Evolutionary conservation across 352 stramenopile genomes (phyloP).

Genomic region (Pythium plurisporium): DNA sequence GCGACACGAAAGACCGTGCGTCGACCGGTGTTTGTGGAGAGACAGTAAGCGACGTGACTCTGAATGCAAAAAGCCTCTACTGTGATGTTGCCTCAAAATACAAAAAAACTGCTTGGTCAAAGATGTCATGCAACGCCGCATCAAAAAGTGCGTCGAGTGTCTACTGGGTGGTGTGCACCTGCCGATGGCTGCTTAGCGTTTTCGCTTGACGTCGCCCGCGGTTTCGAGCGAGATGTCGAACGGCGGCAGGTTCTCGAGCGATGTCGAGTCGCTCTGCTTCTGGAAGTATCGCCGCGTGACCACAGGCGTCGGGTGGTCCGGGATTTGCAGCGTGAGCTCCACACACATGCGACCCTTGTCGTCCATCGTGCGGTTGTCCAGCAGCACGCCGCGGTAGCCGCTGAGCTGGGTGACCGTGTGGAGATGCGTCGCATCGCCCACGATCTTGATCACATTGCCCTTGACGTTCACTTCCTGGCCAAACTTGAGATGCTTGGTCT

Average conservation of each 20-base stretch:
- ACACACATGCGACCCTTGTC: slow-evolving; percentile 78
- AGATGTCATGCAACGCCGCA: background rate
- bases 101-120: background rate
- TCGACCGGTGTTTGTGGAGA: background rate
- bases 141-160: too few relatives aligned
- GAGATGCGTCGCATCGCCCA: slow-evolving; percentile 64
- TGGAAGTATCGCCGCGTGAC: slow-evolving; percentile 85
- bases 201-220: slow-evolving; percentile 80
- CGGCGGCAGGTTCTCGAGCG: slow-evolving; percentile 80
- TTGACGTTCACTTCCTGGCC: slow-evolving; percentile 86
- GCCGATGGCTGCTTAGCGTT: slow-evolving; percentile 41
- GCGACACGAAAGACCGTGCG: background rate
- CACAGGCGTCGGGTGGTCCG: slow-evolving; percentile 60
- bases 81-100: slow-evolving; percentile 2
- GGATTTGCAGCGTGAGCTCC: slow-evolving; percentile 68
- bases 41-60: background rate
- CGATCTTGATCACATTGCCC: slow-evolving; percentile 84
- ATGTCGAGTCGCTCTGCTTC: slow-evolving; percentile 84
- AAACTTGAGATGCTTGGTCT: slow-evolving; percentile 87
- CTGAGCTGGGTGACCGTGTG: slow-evolving; percentile 81
- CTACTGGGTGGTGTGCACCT: background rate
- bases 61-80: background rate
- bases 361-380: slow-evolving; percentile 71
- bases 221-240: slow-evolving; percentile 86
- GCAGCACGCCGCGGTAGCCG: slow-evolving; percentile 68